Evolutionary conservation across 768 basidiomycete species (phyloP).

Genomic region (Tricholoma matsutake): DNA sequence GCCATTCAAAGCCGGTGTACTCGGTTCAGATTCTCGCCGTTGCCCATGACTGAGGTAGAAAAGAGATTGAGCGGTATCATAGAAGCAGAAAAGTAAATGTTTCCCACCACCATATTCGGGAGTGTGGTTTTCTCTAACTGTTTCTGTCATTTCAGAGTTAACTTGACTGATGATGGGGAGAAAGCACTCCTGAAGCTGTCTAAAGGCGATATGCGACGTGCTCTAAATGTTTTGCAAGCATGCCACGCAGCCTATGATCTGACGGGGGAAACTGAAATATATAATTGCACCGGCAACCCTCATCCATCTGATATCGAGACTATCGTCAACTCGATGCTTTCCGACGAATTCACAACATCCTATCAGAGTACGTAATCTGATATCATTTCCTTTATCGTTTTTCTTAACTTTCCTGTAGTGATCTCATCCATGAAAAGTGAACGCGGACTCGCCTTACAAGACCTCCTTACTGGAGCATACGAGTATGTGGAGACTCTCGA

Average conservation of each 20-base stretch:
- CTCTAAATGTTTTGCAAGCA: constrained; percentile 93
- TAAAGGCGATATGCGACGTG: constrained; percentile 96
- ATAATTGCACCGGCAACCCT: constrained; percentile 95
- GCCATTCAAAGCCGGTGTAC: constrained; percentile 99
- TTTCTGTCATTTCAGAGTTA: constrained; percentile 55
- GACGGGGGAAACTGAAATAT: constrained; percentile 87
- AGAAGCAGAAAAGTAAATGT: constrained; percentile 73
- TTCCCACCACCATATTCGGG: background rate
- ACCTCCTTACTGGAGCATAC: constrained; percentile 87
- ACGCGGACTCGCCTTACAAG: constrained; percentile 91
- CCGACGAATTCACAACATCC: constrained; percentile 91
- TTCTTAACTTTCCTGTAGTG: constrained; percentile 46
- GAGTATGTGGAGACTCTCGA: constrained; percentile 88
- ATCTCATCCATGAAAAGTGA: constrained; percentile 86
- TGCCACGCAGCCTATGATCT: constrained; percentile 96
- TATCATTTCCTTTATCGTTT: background rate
- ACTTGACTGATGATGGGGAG: constrained; percentile 82
- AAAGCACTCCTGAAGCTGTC: constrained; percentile 91
- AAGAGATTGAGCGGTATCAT: constrained; percentile 77
- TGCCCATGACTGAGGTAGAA: constrained; percentile 84
- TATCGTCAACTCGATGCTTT: constrained; percentile 93
- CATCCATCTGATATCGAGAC: constrained; percentile 93
- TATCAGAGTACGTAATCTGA: constrained; percentile 60
- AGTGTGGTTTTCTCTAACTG: background rate
- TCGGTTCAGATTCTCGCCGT: constrained; percentile 92